These are phyloP conservation scores for Chaetomium sp. DNA, from an alignment of 2,329 filamentous ascomycete genomes.

Conservation along the genomic window DNA sequence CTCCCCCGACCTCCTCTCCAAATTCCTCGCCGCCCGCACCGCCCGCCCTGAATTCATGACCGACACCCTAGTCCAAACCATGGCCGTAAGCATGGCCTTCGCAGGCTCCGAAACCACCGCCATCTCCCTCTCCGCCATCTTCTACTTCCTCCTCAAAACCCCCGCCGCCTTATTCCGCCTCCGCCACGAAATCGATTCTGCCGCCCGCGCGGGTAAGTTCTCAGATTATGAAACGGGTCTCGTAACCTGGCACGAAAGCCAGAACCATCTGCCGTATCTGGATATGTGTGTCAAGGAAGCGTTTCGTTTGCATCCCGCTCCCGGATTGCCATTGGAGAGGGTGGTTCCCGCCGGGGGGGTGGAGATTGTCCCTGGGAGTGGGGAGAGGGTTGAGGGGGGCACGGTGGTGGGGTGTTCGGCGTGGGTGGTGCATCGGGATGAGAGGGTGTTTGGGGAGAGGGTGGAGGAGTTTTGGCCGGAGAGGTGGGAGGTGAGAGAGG, in stretches of 20 bases:
- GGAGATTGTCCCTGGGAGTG: slow-evolving; percentile 45
- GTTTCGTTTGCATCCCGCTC: slow-evolving; percentile 68
- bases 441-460: slow-evolving; percentile 62
- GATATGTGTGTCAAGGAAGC: slow-evolving; percentile 74
- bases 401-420: slow-evolving; percentile 70
- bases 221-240: slow-evolving; percentile 48
- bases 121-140: slow-evolving; percentile 63
- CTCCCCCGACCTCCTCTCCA: slow-evolving; percentile 58
- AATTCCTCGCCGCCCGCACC: slow-evolving; percentile 63
- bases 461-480: slow-evolving; percentile 62
- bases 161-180: slow-evolving; percentile 49
- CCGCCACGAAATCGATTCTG: slow-evolving; percentile 56
- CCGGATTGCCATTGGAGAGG: slow-evolving; percentile 66
- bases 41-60: slow-evolving; percentile 66
- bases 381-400: slow-evolving; percentile 56
- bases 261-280: slow-evolving; percentile 62
- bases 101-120: slow-evolving; percentile 76
- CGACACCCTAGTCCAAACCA: slow-evolving; percentile 61
- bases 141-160: slow-evolving; percentile 67
- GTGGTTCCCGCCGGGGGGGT: slow-evolving; percentile 60
- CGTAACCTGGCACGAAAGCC: slow-evolving; percentile 63
- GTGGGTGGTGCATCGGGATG: slow-evolving; percentile 65
- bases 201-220: slow-evolving; percentile 46
- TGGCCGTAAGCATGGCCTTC: slow-evolving; percentile 65
- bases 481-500: slow-evolving; percentile 43